A percentile compares a stretch with the other conserved stretches of the same genome.
phyloP scores from a whole-genome alignment of 345 rosid species.

The Iberis pinnata region DNA sequence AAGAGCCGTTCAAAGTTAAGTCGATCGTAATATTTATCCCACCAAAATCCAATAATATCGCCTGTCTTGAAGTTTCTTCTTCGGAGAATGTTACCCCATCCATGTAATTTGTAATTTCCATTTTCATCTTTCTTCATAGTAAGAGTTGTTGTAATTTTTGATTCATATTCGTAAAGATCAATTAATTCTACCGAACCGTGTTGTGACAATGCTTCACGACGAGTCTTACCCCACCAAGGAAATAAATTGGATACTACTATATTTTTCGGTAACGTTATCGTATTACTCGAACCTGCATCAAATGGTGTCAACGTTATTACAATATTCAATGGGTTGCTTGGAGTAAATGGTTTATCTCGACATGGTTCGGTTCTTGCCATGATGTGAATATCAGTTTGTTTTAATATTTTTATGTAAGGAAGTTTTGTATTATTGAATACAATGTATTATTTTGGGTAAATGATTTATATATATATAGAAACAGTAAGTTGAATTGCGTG shows the following conservation, averaged over 20 bases:
- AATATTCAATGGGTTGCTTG: not conserved
- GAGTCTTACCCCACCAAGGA: not conserved
- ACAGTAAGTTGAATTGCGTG: no score
- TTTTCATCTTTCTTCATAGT: not conserved
- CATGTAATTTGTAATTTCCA: not conserved
- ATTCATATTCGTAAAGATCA: not conserved
- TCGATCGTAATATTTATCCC: not conserved
- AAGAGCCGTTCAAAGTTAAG: not conserved
- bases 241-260: not conserved
- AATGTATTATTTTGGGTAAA: no score
- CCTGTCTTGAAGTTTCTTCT: not conserved
- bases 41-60: slow-evolving; percentile 8
- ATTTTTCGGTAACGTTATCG: not conserved
- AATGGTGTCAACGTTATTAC: not conserved
- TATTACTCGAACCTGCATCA: not conserved
- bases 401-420: no score
- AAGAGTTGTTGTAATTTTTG: not conserved
- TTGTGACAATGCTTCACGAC: not conserved
- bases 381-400: no score
- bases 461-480: no score
- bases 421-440: no score
- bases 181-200: not conserved
- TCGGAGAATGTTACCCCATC: not conserved
- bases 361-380: no score
- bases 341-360: not conserved